A percentile compares a stretch with the other conserved stretches of the same genome.
Conservation (phyloP, 441 rosid genomes). For the Isatis lusitanica region DNA sequence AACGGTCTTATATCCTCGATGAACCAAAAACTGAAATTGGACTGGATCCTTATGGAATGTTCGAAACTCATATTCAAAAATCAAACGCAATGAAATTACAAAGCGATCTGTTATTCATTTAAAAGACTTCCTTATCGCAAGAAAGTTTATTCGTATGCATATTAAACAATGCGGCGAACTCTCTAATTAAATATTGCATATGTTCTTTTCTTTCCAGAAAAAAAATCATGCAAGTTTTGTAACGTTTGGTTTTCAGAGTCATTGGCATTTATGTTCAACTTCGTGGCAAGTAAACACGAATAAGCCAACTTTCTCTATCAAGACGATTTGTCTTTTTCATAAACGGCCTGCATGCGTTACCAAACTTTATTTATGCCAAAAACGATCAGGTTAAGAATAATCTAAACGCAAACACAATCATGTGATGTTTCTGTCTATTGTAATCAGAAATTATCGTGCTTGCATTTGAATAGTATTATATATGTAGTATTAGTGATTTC, state of each 20-base stretch:
- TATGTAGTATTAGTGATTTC: background rate
- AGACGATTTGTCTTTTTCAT: slow-evolving; percentile 5
- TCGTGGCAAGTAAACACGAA: background rate
- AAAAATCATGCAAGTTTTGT: background rate
- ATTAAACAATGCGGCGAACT: background rate
- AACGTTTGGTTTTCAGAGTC: background rate
- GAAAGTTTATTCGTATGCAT: background rate
- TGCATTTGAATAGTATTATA: background rate
- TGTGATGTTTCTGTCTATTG: background rate
- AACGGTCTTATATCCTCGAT: background rate
- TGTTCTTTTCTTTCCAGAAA: background rate
- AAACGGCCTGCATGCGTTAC: slow-evolving; percentile 20
- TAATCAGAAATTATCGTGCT: background rate
- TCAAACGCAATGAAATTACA: background rate
- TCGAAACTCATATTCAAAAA: background rate
- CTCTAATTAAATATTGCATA: background rate
- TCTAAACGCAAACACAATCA: background rate
- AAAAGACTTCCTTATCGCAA: background rate
- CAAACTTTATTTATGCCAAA: background rate
- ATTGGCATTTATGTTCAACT: background rate
- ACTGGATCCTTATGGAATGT: background rate
- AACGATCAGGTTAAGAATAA: background rate
- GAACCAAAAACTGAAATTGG: background rate
- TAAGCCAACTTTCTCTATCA: slow-evolving; percentile 12
- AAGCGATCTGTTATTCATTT: background rate